phyloP scores from a whole-genome alignment of 768 basidiomycete genomes.

The Cystofilobasidium bisporidii region DNA sequence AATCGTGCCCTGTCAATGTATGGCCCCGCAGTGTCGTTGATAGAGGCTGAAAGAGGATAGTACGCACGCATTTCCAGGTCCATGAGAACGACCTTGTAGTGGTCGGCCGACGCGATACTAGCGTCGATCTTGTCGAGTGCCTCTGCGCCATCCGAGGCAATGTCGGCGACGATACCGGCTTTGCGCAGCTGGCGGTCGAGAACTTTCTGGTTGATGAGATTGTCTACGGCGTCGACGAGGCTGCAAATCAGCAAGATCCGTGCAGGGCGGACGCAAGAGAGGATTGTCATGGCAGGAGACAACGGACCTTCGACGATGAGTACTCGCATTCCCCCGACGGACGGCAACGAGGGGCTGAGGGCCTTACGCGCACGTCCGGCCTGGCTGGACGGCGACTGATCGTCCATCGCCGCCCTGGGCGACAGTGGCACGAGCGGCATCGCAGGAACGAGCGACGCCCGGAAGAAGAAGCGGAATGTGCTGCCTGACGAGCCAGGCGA shows the following conservation, averaged over 20 bases:
- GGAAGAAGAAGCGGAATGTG: constrained; percentile 24
- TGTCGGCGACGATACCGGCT: constrained; percentile 8
- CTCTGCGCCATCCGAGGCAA: constrained; percentile 15
- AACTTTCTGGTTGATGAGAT: constrained; percentile 23
- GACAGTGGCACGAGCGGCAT: not conserved
- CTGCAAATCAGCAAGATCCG: no score
- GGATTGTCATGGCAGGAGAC: no score
- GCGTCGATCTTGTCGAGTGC: constrained; percentile 7
- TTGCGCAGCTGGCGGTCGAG: constrained; percentile 21
- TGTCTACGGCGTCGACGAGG: not conserved
- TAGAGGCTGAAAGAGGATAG: no score
- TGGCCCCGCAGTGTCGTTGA: no score
- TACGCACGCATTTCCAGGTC: constrained; percentile 14
- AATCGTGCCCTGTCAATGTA: no score
- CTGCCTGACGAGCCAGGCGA: constrained; percentile 16
- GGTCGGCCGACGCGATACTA: not conserved
- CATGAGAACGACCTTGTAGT: constrained; percentile 13
- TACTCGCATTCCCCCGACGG: not conserved
- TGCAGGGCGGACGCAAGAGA: no score
- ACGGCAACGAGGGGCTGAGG: not conserved
- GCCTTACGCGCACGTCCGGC: not conserved
- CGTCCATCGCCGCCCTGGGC: not conserved
- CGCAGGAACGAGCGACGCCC: not conserved
- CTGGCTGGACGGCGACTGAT: not conserved
- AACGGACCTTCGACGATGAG: constrained; percentile 18